phyloP scores from a whole-genome alignment of 768 basidiomycete species.

The Collybiopsis confluens region DNA sequence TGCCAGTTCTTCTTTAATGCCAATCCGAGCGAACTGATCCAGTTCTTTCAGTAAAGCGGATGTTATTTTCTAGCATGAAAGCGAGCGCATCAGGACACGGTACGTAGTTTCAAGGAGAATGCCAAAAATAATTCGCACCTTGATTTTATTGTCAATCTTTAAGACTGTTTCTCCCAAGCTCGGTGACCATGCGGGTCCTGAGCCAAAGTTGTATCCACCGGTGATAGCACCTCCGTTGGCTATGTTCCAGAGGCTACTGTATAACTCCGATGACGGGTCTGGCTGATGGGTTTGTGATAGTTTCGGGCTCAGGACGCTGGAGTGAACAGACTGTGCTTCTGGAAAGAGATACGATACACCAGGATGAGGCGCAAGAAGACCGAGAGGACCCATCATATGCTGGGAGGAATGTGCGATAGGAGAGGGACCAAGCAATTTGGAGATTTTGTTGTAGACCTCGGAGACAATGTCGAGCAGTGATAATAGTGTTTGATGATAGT shows the following conservation, averaged over 20 bases:
- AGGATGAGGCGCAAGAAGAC: slow-evolving; percentile 71
- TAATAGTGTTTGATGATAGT: slow-evolving; percentile 86
- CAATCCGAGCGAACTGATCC: slow-evolving; percentile 73
- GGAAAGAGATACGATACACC: slow-evolving; percentile 80
- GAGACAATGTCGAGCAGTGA: slow-evolving; percentile 87
- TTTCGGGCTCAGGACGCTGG: slow-evolving; percentile 17
- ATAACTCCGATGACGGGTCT: background rate
- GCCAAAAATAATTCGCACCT: slow-evolving; percentile 42
- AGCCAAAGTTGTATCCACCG: slow-evolving; percentile 21
- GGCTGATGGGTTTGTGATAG: slow-evolving; percentile 25
- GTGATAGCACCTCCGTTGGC: slow-evolving; percentile 42
- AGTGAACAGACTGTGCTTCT: slow-evolving; percentile 21
- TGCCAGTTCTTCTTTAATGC: slow-evolving; percentile 79
- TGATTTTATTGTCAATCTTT: slow-evolving; percentile 82
- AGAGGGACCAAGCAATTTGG: slow-evolving; percentile 77
- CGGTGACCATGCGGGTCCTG: slow-evolving; percentile 56
- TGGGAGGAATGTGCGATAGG: slow-evolving; percentile 63
- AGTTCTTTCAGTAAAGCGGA: slow-evolving; percentile 76
- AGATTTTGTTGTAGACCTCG: slow-evolving; percentile 86
- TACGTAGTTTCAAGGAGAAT: background rate
- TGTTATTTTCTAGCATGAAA: slow-evolving; percentile 72
- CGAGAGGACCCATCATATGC: slow-evolving; percentile 76
- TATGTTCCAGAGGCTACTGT: slow-evolving; percentile 65
- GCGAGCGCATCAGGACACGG: background rate
- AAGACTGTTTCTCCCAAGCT: slow-evolving; percentile 66